These are phyloP conservation scores for Schizophyllum commune DNA, from an alignment of 1,284 basidiomycete species.

Conservation along the genomic window DNA sequence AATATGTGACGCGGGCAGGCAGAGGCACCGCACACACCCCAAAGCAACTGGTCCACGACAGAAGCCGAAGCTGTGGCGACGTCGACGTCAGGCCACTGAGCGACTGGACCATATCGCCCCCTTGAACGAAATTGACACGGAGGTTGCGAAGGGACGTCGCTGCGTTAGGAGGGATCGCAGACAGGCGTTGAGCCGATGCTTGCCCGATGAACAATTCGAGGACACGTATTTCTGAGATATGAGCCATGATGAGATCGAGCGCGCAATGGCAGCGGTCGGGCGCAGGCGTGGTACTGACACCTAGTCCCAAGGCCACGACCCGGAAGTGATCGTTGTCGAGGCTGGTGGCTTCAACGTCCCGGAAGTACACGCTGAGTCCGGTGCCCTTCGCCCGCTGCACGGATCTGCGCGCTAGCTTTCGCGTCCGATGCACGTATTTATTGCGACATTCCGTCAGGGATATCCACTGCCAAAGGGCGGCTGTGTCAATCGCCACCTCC, in stretches of 20 bases:
- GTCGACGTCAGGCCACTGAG: not conserved
- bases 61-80: not conserved
- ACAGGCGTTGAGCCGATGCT: not conserved
- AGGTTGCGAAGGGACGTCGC: not conserved
- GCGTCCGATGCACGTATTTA: not conserved
- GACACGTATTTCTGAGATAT: not conserved
- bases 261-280: not conserved
- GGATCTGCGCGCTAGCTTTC: not conserved
- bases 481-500: not conserved
- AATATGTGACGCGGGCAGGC: too few relatives aligned
- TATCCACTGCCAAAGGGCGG: not conserved
- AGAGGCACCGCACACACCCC: too few relatives aligned
- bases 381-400: not conserved
- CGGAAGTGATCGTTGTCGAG: not conserved
- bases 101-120: too few relatives aligned
- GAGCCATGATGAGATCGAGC: not conserved
- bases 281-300: not conserved
- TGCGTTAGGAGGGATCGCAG: not conserved
- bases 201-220: not conserved
- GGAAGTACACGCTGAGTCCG: not conserved
- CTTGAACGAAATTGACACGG: not conserved
- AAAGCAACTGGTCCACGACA: too few relatives aligned
- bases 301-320: not conserved
- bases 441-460: not conserved
- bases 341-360: not conserved